Evolutionary conservation across 306 rosid species (phyloP).

Genomic region (Luffa aegyptiaca): DNA sequence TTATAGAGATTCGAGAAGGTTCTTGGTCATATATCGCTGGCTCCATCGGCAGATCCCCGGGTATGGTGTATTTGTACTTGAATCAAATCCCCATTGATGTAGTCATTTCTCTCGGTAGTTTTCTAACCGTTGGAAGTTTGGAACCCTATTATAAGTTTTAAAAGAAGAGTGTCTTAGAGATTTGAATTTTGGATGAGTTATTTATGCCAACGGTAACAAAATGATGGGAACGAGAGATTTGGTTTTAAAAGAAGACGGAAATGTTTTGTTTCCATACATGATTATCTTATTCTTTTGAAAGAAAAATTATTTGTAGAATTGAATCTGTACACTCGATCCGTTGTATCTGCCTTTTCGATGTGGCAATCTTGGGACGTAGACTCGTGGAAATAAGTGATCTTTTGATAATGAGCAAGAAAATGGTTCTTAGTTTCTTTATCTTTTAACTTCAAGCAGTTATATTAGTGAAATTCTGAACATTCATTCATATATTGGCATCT

Average conservation of each 20-base stretch:
- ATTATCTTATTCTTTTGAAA: not conserved
- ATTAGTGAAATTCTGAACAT: conserved; percentile 15
- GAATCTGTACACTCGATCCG: no score
- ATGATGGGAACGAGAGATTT: not conserved
- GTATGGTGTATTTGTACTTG: conserved; percentile 28
- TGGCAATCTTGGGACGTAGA: no score
- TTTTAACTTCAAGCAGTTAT: not conserved
- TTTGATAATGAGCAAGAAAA: not conserved
- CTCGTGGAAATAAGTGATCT: no score
- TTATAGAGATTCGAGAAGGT: conserved; percentile 85
- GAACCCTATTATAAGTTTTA: not conserved
- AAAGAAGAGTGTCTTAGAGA: no score
- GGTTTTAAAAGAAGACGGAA: not conserved
- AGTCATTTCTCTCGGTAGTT: no score
- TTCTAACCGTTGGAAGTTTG: not conserved
- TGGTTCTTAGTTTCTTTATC: not conserved
- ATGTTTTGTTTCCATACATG: not conserved
- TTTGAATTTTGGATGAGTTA: not conserved
- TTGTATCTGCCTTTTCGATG: no score
- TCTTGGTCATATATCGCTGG: conserved; percentile 90
- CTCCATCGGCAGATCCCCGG: conserved; percentile 75
- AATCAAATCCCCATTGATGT: not conserved
- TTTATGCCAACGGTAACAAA: not conserved
- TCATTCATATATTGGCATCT: conserved; percentile 34
- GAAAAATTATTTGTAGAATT: not conserved